phyloP scores from a whole-genome alignment of 192 early-diverging fungal species.

The Dimargaris cristalligena region DNA sequence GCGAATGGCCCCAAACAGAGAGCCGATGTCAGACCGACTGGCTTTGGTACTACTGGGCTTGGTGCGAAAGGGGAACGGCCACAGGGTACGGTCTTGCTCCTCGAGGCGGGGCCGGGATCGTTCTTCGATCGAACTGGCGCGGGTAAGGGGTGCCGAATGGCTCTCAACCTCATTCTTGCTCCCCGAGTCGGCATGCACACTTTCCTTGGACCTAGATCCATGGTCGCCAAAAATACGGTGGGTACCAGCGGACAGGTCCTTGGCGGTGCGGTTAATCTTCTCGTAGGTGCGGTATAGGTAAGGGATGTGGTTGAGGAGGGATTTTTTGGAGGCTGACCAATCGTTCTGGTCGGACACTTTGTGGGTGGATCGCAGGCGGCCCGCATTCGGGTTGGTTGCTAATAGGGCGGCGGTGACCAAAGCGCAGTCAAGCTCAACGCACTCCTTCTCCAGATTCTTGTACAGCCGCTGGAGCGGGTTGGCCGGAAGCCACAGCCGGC shows the following conservation, averaged over 20 bases:
- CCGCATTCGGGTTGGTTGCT: constrained; percentile 7
- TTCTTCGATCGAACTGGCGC: not conserved
- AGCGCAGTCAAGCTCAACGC: constrained; percentile 4
- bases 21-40: not conserved
- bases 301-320: constrained; percentile 8
- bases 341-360: not conserved
- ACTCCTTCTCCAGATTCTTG: constrained; percentile 5
- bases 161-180: too few species aligned
- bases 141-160: not conserved
- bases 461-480: constrained; percentile 9
- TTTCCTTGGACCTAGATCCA: too few species aligned
- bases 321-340: not conserved
- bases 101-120: not conserved
- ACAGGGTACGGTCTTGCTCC: not conserved
- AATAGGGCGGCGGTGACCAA: constrained; percentile 7
- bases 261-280: constrained; percentile 1
- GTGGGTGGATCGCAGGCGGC: constrained; percentile 3
- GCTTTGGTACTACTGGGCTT: not conserved
- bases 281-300: constrained; percentile 4
- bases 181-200: too few species aligned
- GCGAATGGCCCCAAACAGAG: not conserved
- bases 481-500: constrained; percentile 7
- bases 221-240: not conserved
- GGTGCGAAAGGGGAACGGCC: not conserved
- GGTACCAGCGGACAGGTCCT: not conserved